These are phyloP conservation scores for Entophlyctis luteolus DNA, from an alignment of 192 early-diverging fungal species.

Conservation along the genomic window DNA sequence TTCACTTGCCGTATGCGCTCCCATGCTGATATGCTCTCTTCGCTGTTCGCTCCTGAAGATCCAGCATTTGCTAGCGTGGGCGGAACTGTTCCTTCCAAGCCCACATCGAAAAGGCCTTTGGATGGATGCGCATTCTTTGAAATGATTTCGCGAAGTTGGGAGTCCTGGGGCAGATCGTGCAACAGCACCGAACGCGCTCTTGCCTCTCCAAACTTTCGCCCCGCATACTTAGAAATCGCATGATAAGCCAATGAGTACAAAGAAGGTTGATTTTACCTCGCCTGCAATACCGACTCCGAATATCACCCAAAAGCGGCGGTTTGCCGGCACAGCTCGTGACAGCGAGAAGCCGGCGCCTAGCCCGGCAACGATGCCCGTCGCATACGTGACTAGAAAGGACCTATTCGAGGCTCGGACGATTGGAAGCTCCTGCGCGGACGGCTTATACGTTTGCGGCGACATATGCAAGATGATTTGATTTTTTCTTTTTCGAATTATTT, in stretches of 20 bases:
- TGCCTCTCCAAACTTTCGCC: conserved; percentile 15
- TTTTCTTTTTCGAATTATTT: too few relatives aligned
- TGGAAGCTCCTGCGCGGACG: conserved; percentile 2
- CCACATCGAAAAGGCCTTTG: too few relatives aligned
- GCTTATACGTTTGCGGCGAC: too few relatives aligned
- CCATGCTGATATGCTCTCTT: too few relatives aligned
- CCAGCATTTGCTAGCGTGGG: too few relatives aligned
- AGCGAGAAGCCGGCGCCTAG: conserved; percentile 3
- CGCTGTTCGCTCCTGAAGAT: too few relatives aligned
- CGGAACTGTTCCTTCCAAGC: too few relatives aligned
- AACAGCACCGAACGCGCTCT: background rate
- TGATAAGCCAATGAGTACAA: too few relatives aligned
- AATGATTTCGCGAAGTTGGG: background rate
- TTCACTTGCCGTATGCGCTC: too few relatives aligned
- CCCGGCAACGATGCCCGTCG: background rate
- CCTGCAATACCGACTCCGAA: background rate
- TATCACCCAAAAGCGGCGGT: background rate
- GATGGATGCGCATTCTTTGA: background rate
- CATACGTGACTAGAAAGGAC: conserved; percentile 2
- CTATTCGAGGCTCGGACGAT: conserved; percentile 1
- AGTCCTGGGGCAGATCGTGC: background rate
- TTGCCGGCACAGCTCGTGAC: background rate
- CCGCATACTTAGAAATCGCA: conserved; percentile 8
- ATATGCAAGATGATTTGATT: too few relatives aligned
- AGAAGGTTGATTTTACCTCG: too few relatives aligned